phyloP scores from a whole-genome alignment of 2,329 filamentous ascomycete species.

The Verticillium dahliae region DNA sequence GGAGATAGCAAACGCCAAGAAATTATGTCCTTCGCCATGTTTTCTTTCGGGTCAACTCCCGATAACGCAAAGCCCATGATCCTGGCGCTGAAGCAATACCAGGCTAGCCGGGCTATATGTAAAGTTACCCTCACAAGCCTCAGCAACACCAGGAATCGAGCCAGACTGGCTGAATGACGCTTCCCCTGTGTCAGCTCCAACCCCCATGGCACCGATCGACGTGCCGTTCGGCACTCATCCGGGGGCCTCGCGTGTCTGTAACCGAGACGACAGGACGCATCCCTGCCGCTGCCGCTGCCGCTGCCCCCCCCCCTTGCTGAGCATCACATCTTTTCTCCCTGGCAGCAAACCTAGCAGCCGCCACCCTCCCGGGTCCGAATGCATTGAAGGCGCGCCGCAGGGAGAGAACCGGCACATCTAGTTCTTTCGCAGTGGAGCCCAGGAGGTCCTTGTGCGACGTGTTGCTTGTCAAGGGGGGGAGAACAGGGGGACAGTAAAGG shows the following conservation, averaged over 20 bases:
- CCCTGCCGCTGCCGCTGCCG: too few relatives aligned
- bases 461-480: background rate
- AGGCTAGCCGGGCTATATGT: background rate
- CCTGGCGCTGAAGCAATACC: background rate
- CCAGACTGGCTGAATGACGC: background rate
- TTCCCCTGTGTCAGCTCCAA: background rate
- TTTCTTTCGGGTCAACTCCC: background rate
- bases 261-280: background rate
- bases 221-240: background rate
- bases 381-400: too few relatives aligned
- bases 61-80: background rate
- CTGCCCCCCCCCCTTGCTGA: too few relatives aligned
- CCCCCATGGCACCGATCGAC: background rate
- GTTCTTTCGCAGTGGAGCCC: too few relatives aligned
- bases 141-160: background rate
- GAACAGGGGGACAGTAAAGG: background rate
- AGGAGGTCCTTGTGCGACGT: too few relatives aligned
- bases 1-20: background rate
- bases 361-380: too few relatives aligned
- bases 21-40: background rate
- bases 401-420: too few relatives aligned
- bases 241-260: background rate
- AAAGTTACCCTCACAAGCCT: background rate
- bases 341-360: too few relatives aligned
- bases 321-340: too few relatives aligned